Evolutionary conservation across 169 alveolate species (phyloP).

Genomic region (Plasmodium knowlesi): DNA sequence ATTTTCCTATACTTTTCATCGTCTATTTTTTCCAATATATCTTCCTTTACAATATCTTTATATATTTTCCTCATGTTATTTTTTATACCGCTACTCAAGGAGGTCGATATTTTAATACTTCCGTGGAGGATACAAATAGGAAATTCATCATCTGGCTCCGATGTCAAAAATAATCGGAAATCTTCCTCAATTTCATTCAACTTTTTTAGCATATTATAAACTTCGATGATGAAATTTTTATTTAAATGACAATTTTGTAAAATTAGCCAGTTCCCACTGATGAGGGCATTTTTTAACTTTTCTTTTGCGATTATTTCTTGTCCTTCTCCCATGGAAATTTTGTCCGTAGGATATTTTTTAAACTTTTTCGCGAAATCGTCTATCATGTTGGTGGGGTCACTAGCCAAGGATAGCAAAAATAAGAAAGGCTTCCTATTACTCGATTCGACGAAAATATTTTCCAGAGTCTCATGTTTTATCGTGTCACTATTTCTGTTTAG

Average conservation of each 20-base stretch:
- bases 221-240: slow-evolving; percentile 92
- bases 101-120: slow-evolving; percentile 95
- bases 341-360: slow-evolving; percentile 93
- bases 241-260: slow-evolving; percentile 96
- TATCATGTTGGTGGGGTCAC: slow-evolving; percentile 94
- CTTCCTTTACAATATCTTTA: slow-evolving; percentile 92
- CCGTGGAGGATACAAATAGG: slow-evolving; percentile 96
- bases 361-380: slow-evolving; percentile 95
- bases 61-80: slow-evolving; percentile 95
- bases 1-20: slow-evolving; percentile 94
- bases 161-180: slow-evolving; percentile 92
- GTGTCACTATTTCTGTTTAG: slow-evolving; percentile 90
- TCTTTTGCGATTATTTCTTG: slow-evolving; percentile 93
- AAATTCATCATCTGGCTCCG: slow-evolving; percentile 94
- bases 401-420: slow-evolving; percentile 93
- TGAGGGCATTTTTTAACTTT: slow-evolving; percentile 90
- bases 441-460: slow-evolving; percentile 90
- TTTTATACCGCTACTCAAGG: slow-evolving; percentile 96
- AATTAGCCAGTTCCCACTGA: slow-evolving; percentile 96
- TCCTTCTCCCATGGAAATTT: slow-evolving; percentile 98
- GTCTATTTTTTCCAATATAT: slow-evolving; percentile 94
- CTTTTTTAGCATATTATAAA: slow-evolving; percentile 89
- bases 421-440: slow-evolving; percentile 90
- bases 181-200: slow-evolving; percentile 91
- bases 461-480: slow-evolving; percentile 94